These are phyloP conservation scores for Cystofilobasidium ferigula DNA, from an alignment of 768 basidiomycete genomes.

Conservation along the genomic window DNA sequence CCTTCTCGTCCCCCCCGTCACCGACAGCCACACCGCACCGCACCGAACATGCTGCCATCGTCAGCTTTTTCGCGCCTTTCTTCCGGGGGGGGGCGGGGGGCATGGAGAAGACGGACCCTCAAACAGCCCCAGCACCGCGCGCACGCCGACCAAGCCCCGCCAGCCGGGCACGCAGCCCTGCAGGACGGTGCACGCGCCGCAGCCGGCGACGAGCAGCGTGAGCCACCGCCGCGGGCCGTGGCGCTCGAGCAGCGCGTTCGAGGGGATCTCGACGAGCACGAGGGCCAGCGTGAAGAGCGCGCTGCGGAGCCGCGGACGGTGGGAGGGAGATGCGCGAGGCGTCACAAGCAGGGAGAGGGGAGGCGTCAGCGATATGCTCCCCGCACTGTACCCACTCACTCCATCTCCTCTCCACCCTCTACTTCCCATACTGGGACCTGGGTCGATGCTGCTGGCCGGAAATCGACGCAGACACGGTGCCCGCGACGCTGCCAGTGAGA, in stretches of 20 bases:
- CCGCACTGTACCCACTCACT: no score
- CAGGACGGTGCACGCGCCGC: slow-evolving; percentile 6
- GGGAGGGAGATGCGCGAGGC: neutral
- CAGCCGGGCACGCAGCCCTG: slow-evolving; percentile 18
- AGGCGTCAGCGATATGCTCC: no score
- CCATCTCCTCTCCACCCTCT: no score
- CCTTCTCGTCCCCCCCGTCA: no score
- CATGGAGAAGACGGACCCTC: slow-evolving; percentile 8
- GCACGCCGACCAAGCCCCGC: slow-evolving; percentile 9
- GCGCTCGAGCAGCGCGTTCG: slow-evolving; percentile 20
- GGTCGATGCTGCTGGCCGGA: no score
- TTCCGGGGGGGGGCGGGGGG: no score
- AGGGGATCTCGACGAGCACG: slow-evolving; percentile 21
- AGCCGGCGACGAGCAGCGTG: slow-evolving; percentile 14
- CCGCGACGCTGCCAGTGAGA: no score
- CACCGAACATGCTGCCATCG: no score
- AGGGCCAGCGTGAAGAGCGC: slow-evolving; percentile 23
- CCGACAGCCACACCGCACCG: no score
- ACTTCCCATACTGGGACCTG: no score
- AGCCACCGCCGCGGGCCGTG: slow-evolving; percentile 19
- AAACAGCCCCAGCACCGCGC: slow-evolving; percentile 18
- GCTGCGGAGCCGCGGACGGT: neutral
- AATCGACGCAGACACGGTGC: no score
- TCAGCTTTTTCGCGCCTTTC: no score
- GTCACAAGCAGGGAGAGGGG: neutral